A percentile compares a stretch with the other conserved stretches of the same genome.
Evolutionary conservation across 257 asterid genomes (phyloP).

Genomic region (Ophiorrhiza pumila): DNA sequence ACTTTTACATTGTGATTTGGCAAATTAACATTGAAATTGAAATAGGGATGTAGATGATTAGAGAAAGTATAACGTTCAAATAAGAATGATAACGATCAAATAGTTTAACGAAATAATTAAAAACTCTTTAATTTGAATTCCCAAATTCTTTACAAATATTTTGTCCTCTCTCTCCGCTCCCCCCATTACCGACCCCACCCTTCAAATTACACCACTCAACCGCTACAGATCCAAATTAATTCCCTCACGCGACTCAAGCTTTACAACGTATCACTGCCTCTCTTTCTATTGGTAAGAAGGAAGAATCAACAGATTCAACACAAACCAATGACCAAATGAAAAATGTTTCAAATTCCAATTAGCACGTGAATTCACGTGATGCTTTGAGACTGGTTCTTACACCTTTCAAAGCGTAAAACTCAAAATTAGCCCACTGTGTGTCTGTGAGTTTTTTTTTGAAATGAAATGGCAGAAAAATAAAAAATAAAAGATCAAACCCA

Average conservation of each 20-base stretch:
- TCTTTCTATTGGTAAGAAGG: too few species aligned
- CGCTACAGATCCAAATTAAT: conserved; percentile 23
- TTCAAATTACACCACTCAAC: conserved; percentile 34
- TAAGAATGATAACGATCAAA: neutral
- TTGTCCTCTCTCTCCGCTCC: conserved; percentile 5
- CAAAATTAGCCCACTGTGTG: conserved; percentile 27
- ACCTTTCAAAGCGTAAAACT: conserved; percentile 28
- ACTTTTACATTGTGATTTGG: too few species aligned
- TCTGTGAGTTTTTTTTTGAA: conserved; percentile 20
- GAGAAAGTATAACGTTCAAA: too few species aligned
- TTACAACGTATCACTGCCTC: neutral
- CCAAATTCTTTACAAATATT: conserved; percentile 16
- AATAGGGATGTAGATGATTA: too few species aligned
- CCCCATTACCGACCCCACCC: conserved; percentile 24
- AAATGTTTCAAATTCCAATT: too few species aligned
- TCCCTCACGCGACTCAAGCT: conserved; percentile 13
- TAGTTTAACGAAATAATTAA: too few species aligned
- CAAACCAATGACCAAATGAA: too few species aligned
- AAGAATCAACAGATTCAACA: too few species aligned
- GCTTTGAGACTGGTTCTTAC: conserved; percentile 10
- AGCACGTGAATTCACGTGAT: conserved; percentile 7
- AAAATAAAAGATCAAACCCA: conserved; percentile 21
- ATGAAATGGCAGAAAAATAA: conserved; percentile 15
- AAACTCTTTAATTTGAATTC: conserved; percentile 20
- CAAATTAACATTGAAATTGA: too few species aligned